Base-by-base conservation (phyloP, 371 early-diverging fungal genomes). In the Chytridium lagenaria region DNA sequence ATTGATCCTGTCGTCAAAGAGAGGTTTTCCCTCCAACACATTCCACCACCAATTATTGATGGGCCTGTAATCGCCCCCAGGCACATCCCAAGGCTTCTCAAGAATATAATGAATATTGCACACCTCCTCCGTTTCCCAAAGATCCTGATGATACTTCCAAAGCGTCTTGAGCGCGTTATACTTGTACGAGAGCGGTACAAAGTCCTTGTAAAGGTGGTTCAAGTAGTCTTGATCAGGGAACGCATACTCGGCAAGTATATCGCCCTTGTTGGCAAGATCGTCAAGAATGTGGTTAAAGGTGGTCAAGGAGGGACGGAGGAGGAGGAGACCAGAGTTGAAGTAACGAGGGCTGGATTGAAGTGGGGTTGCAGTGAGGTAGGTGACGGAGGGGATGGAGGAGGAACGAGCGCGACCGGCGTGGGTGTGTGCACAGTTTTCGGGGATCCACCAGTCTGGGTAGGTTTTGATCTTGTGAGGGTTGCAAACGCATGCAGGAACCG, bases 181-280 rank as follows among this genome's bases (percentile, higher is more conserved):
- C 2, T 65, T 78, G 55, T 85, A 87, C 1, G 86, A 76, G 10
- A 85, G 64, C 16, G 77, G 77, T 10, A 50, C 63, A 84, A 84
- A 85, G 40, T 61, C 38, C 12, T 30, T 2, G 55, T 81, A 86
- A n/a, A 85, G 69, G 73, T 82, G 83, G 69, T 87, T 87, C 31
- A 89, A 68, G 67, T 86, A 81, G 67, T 87, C 89, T 69, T 89
- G 89, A 39, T 89, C 89, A 19, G 84, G 81, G 74, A 89, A 89
- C 49, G 63, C 70, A 65, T 81, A 83, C 33, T 72, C 61, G 10
- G 73, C 72, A 3, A 81, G 77, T 2, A 34, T 12, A 3, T 61
- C 61, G 30, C 36, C 61, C 61, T 61, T 61, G 61, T 7, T 61
- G 34, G 61, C 61, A 10, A 61, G 36, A 37, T 61, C 61, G 36